Base-by-base conservation (phyloP, 805 yeast species). In the Wickerhamiella sergipiensis region DNA sequence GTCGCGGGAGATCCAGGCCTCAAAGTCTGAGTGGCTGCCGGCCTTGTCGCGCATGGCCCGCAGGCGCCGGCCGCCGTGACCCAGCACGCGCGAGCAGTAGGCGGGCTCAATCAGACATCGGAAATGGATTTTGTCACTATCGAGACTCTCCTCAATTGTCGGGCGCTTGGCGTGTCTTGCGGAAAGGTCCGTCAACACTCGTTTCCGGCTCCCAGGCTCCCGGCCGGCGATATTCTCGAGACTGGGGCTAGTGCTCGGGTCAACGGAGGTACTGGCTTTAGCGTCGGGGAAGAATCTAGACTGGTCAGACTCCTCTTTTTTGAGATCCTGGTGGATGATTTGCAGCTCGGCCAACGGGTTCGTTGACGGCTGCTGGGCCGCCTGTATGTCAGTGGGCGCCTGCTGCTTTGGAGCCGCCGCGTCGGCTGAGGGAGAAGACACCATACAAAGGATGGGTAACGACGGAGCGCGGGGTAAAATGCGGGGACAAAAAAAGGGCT, bases 1-100 rank as follows among this genome's bases (percentile, higher is more conserved):
- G 21, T 55, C 52, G 6, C 51, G 46, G 12, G 60, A 48, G 77
- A 75, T 56, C 54, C 59, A 54, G 36, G 58, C 59, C 26, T 45
- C 52, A 6, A 56, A 21, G 40, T 36, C 40, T 15, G 24, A 6
- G 36, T 15, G 5, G 8, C 29, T 33, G n/a, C 53, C 40, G 15
- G 57, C 48, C 33, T 21, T 6, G 15, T 51, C 55, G 23, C 50
- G 48, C 54, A 57, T 43, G 43, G 38, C 24, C 10, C 50, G 49
- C 10, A 58, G 50, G 43, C 53, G 49, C 13, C 46, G 48, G 15
- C 59, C 61, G 13, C 54, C 39, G 39, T 26, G 47, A 39, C 47
- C 47, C 26, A 45, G 38, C 9, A 45, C 23, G n/a, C 47, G 47
- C 17, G 58, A 40, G 40, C 58, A 55, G 29, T 31, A 26, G 6